Base-by-base conservation (phyloP, 306 rosid species). In the Acacia crassicarpa region DNA sequence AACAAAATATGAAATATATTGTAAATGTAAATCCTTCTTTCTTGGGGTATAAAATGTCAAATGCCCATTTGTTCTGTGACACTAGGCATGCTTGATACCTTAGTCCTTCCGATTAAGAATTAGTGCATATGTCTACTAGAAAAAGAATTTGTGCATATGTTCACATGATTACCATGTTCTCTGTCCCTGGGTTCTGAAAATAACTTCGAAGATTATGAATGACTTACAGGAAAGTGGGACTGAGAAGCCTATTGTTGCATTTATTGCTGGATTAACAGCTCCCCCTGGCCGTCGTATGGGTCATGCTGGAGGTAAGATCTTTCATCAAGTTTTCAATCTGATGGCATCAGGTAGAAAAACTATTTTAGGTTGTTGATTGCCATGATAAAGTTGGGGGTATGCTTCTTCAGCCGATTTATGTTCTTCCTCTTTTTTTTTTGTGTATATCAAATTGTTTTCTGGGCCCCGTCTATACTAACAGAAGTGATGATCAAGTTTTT, bases 221-320 rank as follows among this genome's bases (percentile, higher is more conserved):
- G 71, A 66, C 23, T 48, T 80, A 76, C 94, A 96, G 99, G 98
- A 86, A 87, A 94, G 98, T 73, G 99, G 99, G 54, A 96, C 97
- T 80, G 89, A 94, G 92, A 96, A 96, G 89, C 99, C 97, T 53
- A 25, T 96, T 69, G 99, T 94, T 84, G 98, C 93, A 59, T 94
- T 94, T 79, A 94, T 96, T 85, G 99, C 98, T 86, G 99, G 99
- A 76, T 89, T 96, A 76, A 96, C 98, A 75, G 99, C 99, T 63
- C 99, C 99, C 54, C 99, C 99, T 35, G 99, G 99, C 44, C 98
- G 98, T 67, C 97, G 99, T n/a, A 96, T 96, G 99, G 99, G 99
- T 78, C 99, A 96, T 76, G 99, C 99, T 74, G 99, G 99, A 84
- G 98, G 99, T 92, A 85, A 72, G 78, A 68, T 78, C 51, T 58